A percentile compares a stretch with the other conserved stretches of the same genome.
These are phyloP conservation scores for Gossypium trilobum DNA, from an alignment of 441 rosid species.

Conservation along the genomic window DNA sequence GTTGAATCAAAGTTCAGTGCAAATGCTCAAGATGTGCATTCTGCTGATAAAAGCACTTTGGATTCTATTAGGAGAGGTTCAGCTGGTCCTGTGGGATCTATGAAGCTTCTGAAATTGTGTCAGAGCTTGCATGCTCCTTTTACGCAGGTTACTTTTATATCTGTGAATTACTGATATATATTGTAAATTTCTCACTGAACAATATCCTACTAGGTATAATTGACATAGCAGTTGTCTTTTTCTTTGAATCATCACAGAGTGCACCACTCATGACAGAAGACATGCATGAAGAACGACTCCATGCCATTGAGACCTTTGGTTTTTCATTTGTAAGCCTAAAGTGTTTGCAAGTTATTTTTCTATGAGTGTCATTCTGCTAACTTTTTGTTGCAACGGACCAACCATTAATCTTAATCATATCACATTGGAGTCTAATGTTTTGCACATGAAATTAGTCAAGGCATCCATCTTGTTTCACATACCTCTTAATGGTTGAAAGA, in stretches of 20 bases:
- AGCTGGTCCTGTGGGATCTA: conserved; percentile 68
- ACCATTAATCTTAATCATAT: not conserved
- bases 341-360: conserved; percentile 16
- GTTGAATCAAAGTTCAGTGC: conserved; percentile 18
- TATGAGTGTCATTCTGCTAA: not conserved
- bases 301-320: conserved; percentile 76
- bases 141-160: conserved; percentile 56
- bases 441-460: conserved; percentile 12
- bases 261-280: conserved; percentile 97
- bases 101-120: conserved; percentile 77
- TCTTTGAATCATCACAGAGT: conserved; percentile 40
- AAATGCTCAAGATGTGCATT: conserved; percentile 27
- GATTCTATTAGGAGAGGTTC: conserved; percentile 65
- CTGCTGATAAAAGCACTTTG: conserved; percentile 33
- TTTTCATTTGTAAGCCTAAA: conserved; percentile 70
- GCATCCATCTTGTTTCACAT: not conserved
- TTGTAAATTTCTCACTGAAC: not conserved
- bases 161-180: conserved; percentile 14
- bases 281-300: conserved; percentile 98
- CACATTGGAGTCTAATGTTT: not conserved
- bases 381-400: not conserved
- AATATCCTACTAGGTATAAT: conserved; percentile 6
- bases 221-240: conserved; percentile 1
- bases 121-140: conserved; percentile 87
- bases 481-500: conserved; percentile 2